phyloP scores from a whole-genome alignment of 129 eudicot species.

The Pseudognaphalium luteoalbum region DNA sequence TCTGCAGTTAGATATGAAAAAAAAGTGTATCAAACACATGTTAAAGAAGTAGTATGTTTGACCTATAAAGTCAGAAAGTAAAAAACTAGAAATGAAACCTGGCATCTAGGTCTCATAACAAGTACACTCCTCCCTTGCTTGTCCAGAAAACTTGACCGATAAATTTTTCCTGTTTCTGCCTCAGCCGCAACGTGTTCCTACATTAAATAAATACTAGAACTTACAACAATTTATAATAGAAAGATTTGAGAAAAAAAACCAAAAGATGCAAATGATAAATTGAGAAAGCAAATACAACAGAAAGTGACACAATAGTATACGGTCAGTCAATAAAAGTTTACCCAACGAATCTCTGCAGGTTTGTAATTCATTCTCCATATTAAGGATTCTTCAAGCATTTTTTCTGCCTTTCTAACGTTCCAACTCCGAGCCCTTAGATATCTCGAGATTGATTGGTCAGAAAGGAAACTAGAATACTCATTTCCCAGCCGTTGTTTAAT shows the following conservation, averaged over 20 bases:
- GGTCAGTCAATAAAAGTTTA: slow-evolving; percentile 19
- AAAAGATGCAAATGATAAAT: not conserved
- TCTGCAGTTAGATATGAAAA: slow-evolving; percentile 50
- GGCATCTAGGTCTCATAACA: slow-evolving; percentile 89
- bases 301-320: not conserved
- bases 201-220: slow-evolving; percentile 13
- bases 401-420: slow-evolving; percentile 75
- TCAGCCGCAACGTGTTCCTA: slow-evolving; percentile 79
- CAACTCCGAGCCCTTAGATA: slow-evolving; percentile 72
- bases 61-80: slow-evolving; percentile 12
- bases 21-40: slow-evolving; percentile 18
- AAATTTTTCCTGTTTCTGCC: slow-evolving; percentile 90
- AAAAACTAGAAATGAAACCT: slow-evolving; percentile 50
- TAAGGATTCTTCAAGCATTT: slow-evolving; percentile 74
- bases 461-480: slow-evolving; percentile 41
- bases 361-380: slow-evolving; percentile 76
- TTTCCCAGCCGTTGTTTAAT: slow-evolving; percentile 46
- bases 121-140: slow-evolving; percentile 82
- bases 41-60: not conserved
- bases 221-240: not conserved
- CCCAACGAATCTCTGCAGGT: slow-evolving; percentile 84
- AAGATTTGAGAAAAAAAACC: not conserved
- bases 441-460: slow-evolving; percentile 66
- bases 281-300: not conserved
- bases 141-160: slow-evolving; percentile 68